Evolutionary conservation across 768 basidiomycete species (phyloP), one percentile per base, ranked within the genome.

Genomic region (Agaricus sinodeliciosus): DNA sequence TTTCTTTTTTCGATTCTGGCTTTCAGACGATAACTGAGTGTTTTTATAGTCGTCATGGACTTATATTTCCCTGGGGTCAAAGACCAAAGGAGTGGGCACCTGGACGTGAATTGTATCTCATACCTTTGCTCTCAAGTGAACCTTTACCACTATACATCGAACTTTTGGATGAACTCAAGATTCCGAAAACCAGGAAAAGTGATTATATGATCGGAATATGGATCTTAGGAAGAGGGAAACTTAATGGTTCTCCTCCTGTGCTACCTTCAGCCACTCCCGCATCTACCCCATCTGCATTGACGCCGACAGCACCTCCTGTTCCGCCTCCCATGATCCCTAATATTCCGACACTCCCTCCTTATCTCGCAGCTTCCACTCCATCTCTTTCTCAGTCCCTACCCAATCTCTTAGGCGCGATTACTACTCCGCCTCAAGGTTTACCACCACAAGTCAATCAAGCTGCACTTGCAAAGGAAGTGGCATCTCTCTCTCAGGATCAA

Each of bases 81-180:
- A 77, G 80, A 37, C 84, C 87, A 8, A 84, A 86, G 58, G 85
- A 90, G 9, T 69, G 79, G 60, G 75, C 80, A 51, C 86, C 87
- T 37, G 92, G 91, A 31, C 85, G 87, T 51, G 93, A 95, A 63
- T 69, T 94, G 34, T 95, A 95, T 60, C 79, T 94, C 58, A 77
- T 94, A 15, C 93, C 93, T 1, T 68, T 95, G 13, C 71, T 76
- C 18, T 74, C 85, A 19, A 74, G 68, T 26, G 77, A 85, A 46
- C 74, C 83, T 0, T 68, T 94, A 1, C 93, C 93, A 0, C 93
- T 94, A 54, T 94, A 83, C 60, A 76, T 94, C 58, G 90, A 93
- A 60, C 72, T 94, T 1, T 67, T 93, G 43, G 92, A 94, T 58
- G 76, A 87, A 25, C 74, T 92, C 43, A 75, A 73, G 52, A 65